Conservation (phyloP, 2,329 filamentous ascomycete genomes). For the Fusarium veterinarium region DNA sequence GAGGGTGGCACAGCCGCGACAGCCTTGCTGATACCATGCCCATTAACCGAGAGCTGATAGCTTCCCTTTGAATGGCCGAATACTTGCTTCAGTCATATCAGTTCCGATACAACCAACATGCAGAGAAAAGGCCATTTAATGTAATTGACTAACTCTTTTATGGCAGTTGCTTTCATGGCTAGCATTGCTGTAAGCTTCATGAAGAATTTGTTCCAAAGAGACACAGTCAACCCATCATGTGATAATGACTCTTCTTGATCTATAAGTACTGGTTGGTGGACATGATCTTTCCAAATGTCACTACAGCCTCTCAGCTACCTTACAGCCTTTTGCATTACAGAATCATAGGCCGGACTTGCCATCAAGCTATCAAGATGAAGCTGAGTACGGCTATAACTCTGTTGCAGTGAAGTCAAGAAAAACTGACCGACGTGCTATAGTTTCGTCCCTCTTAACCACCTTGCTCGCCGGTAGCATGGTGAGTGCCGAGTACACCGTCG, state of each 20-base stretch:
- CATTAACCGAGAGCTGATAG: background rate
- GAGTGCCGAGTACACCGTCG: accelerated
- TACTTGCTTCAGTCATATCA: background rate
- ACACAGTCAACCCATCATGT: accelerated
- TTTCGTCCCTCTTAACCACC: accelerated
- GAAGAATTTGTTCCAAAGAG: background rate
- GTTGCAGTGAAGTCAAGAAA: accelerated
- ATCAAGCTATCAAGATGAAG: background rate
- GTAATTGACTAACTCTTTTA: background rate
- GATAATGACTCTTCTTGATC: accelerated
- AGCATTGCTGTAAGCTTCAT: background rate
- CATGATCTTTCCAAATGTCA: accelerated
- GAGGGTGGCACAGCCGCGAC: background rate
- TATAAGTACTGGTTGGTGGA: background rate
- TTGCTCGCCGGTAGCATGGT: accelerated
- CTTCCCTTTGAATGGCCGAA: background rate
- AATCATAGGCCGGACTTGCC: background rate
- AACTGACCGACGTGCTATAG: accelerated
- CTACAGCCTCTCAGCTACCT: background rate
- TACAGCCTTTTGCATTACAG: background rate
- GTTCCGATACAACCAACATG: accelerated
- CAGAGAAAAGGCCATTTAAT: background rate
- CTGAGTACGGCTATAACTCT: background rate
- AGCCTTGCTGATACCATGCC: accelerated
- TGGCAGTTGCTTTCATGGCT: no score